Conservation (phyloP, 192 early-diverging fungal genomes). For the Glomus cerebriforme region DNA sequence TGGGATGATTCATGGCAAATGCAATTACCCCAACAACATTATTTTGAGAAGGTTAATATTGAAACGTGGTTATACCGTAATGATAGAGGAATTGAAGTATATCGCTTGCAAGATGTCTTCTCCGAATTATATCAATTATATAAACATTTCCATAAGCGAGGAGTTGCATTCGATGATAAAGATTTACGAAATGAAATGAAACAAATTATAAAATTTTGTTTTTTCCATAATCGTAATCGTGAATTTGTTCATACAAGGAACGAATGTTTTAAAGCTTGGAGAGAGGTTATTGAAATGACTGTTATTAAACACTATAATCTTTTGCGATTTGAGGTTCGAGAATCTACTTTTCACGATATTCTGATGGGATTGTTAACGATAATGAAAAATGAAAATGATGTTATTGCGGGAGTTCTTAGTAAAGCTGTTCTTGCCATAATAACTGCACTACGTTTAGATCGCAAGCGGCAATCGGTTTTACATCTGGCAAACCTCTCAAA, state of each 20-base stretch:
- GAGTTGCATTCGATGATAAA: constrained; percentile 46
- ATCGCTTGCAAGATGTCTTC: constrained; percentile 73
- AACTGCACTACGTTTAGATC: constrained; percentile 57
- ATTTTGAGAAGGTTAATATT: constrained; percentile 51
- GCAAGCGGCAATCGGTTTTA: constrained; percentile 51
- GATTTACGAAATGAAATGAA: constrained; percentile 58
- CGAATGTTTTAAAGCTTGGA: constrained; percentile 80
- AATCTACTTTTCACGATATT: constrained; percentile 65
- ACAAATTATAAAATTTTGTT: constrained; percentile 61
- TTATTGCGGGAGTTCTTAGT: constrained; percentile 57
- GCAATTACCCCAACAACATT: constrained; percentile 35
- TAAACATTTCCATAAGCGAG: constrained; percentile 43
- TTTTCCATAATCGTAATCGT: constrained; percentile 72
- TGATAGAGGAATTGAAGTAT: constrained; percentile 60
- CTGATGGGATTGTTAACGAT: constrained; percentile 66
- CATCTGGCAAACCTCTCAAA: constrained; percentile 41
- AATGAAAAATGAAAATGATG: constrained; percentile 48
- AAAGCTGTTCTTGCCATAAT: constrained; percentile 61
- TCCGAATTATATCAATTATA: constrained; percentile 55
- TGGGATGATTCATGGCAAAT: constrained; percentile 47
- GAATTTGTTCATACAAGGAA: constrained; percentile 69
- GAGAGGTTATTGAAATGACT: constrained; percentile 74
- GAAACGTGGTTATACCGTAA: constrained; percentile 52
- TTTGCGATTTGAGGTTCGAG: constrained; percentile 61
- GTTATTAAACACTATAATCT: constrained; percentile 67